Base-by-base conservation (phyloP, 2,329 filamentous ascomycete species). In the Xylariaceae sp. region DNA sequence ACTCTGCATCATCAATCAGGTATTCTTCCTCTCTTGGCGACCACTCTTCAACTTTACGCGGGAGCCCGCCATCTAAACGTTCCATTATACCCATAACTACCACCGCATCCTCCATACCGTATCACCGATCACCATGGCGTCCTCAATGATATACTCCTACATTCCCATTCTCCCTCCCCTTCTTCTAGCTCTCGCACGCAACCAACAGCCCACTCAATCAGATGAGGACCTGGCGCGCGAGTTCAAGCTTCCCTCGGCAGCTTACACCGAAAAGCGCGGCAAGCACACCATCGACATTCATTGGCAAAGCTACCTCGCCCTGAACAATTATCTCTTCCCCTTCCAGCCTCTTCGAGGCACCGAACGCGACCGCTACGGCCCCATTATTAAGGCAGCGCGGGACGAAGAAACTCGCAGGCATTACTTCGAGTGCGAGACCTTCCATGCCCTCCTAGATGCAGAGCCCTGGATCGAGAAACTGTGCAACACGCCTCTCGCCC, bases 321-420 rank as follows among this genome's bases (percentile, higher is more conserved):
- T 3, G n/a, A 18, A 41, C 7, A 30, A 36, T 18, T 40, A 23
- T 9, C 4, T 2, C 3, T 11, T 10, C 18, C 6, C 20, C 24
- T 58, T 61, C 35, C 6, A 21, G 35, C 50, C 47, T n/a, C 44
- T 59, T 11, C n/a, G 23, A 20, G 47, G 50, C 9, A 49, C 51
- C 2, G 56, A 59, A 24, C 40, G 42, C 1, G 30, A 47, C 11
- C 58, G 56, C 4, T 59, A 61, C 33, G 6, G 4, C 3, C 0
- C 23, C 1, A 59, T 57, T 16, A 55, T 59, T n/a, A 10, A 52
- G 10, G 32, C 44, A 21, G 13, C 35, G n/a, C 15, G 37, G 9
- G n/a, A 11, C 6, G 16, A 35, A 27, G 42, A 57, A 40, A 11
- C n/a, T 9, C 11, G 21, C 6, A 30, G 6, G 7, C 18, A 23